Evolutionary conservation across 2,329 filamentous ascomycete species (phyloP), one percentile per base, ranked within the genome.

Genomic region (Sclerotinia trifoliorum): DNA sequence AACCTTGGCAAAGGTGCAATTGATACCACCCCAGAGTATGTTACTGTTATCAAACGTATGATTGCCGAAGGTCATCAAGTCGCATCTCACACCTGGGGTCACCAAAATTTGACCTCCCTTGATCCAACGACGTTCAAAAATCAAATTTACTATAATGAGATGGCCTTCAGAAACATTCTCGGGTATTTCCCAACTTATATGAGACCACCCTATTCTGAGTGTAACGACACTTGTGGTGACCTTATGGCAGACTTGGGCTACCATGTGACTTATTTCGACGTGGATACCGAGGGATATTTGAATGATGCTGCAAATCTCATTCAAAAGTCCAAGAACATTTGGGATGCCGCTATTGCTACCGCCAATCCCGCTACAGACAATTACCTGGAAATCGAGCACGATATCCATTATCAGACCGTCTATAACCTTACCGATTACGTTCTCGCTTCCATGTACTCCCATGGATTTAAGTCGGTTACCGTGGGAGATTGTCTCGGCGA

Each of bases 71-170:
- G 85, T 15, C 87, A 89, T 76, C 87, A 89, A 76, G 80, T 89
- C 69, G 87, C 84, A 69, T 84, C 82, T 19, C 87, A 86, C 75
- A 85, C 83, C 13, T 86, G 83, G 83, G 82, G 81, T 4, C 84
- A 86, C 72, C 78, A 82, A 67, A 80, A 83, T 68, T 73, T 85
- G 67, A 80, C 79, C 70, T 77, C 78, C n/a, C 73, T 85, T 58
- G 80, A 80, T 19, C 75, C 79, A 19, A 73, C 75, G 4, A 78
- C 81, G 69, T 80, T 83, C 70, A 79, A 80, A 68, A 78, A 83
- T 55, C 83, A 82, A 71, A 84, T 86, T 78, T 74, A 78, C 71
- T 83, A 83, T 76, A 83, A 84, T 74, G 84, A 86, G 76, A 84
- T 84, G 80, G 83, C 84, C 48, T 75, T 86, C 55, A 80, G 81